Evolutionary conservation across 805 yeast species (phyloP), one percentile per base, ranked within the genome.

Genomic region (Naumovozyma castellii): DNA sequence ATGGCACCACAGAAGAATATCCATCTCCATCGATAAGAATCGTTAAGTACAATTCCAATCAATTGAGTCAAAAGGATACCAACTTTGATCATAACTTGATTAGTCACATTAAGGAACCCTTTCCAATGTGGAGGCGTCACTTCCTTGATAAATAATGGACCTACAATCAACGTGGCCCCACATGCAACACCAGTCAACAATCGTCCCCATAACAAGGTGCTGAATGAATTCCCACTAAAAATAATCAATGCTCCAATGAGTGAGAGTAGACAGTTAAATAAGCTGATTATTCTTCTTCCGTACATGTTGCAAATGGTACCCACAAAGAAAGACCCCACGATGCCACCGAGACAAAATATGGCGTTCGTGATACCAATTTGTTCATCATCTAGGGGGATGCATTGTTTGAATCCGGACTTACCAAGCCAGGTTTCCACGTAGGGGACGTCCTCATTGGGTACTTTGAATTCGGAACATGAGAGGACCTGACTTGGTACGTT

Each of bases 281-380:
- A 56, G 34, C 78, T 72, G 4, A 80, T 61, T 17, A 60, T 61
- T 47, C 71, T 72, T 18, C 94, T 66, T 1, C 96, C 96, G 38
- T 68, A 59, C 16, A 51, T 50, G 42, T 82, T 83, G n/a, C 90
- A 78, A n/a, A 83, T 43, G 10, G 65, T 50, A 1, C 94, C 86
- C 1, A 85, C 85, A 49, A 76, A 65, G 1, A 78, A 62, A 0
- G 95, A 84, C 1, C 94, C 83, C 4, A 80, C 32, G 9, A 87
- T 66, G 0, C 96, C 97, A 10, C 97, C 97, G 39, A 86, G 68
- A 17, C 90, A 78, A 59, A 80, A 86, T n/a, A 80, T 71, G 0
- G 94, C 78, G 1, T 94, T 85, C 16, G 78, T 78, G 30, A 83
- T 59, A 0, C 95, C 94, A 25, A 83, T 62, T 41, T 76, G 77